Evolutionary conservation across 2,329 filamentous ascomycete species (phyloP), one percentile per base, ranked within the genome.

Genomic region (Pezizomycotina sp.): DNA sequence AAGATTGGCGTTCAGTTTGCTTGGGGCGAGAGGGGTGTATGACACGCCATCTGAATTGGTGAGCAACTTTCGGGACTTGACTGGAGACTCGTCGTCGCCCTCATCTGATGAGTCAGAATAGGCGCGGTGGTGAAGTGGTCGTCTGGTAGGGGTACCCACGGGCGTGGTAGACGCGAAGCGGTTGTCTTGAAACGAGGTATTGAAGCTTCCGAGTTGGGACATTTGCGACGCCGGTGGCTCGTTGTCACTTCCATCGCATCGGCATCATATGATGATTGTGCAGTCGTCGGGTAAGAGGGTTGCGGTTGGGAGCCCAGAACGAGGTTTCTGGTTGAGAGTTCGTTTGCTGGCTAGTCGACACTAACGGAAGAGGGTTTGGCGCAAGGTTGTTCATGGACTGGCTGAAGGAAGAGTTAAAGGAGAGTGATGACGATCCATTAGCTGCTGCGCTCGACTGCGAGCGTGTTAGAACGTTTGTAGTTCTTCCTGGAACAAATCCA

Each of bases 221-320:
- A 9, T 13, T 29, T 33, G 2, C 27, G 23, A 19, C 34, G 27
- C 22, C 31, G 36, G 8, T 33, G 30, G 18, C 31, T 37, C 15
- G 40, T 35, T 7, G 36, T 39, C 40, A 35, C 38, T 16, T 43
- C 40, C 40, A 43, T 43, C 9, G 40, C 40, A 19, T 43, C 40
- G 9, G 40, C 35, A 23, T 43, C 40, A n/a, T 32, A 31, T 22
- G 16, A 28, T 20, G 25, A 27, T 18, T 27, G 27, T 12, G 32
- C 24, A 7, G 34, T 37, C 6, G 27, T 26, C 9, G 30, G 29
- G n/a, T 25, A 26, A 6, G 36, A 29, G 6, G 28, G 20, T n/a
- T 7, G 15, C 3, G 27, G 27, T 31, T 19, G 25, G 12, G 13
- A 9, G n/a, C n/a, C 28, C 23, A n/a, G 28, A 20, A n/a, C n/a